Base-by-base conservation (phyloP, 1,139 yeast genomes). In the Ogataea hybrid region DNA sequence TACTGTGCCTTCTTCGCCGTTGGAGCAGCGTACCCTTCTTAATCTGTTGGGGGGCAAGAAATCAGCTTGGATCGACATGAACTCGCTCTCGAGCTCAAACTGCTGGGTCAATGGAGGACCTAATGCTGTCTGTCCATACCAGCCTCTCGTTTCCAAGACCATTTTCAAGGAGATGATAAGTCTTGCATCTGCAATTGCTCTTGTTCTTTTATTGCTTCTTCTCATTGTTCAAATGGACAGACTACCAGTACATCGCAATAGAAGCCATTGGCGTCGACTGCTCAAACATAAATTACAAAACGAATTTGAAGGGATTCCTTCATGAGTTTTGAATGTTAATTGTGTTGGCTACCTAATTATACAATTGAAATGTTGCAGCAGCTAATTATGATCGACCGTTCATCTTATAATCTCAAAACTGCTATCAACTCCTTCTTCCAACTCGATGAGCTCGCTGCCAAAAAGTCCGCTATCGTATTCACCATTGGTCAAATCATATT, bases 51-150 rank as follows among this genome's bases (percentile, higher is more conserved):
- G 54, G 5, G 48, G 52, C 1, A 54, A 48, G 6, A 62, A 14
- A 16, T 73, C 75, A 0, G 69, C 83, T 0, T 92, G 97, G 97
- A 76, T 89, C 3, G 92, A 89, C 61, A 54, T 89, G 49, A 92
- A 92, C 59, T 88, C 92, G 23, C 71, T 92, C 14, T 76, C 88
- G 0, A 79, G 81, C 5, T 64, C 74, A 14, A 75, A 79, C 42
- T 90, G 98, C 59, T 90, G 94, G 89, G 90, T 89, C 2, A 65
- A 79, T 1, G 97, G 95, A 2, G 96, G 96, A 0, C 80, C 90
- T 0, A 73, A 77, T 47, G 83, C 94, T 0, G 63, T 67, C 25
- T 90, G 98, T 60, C 96, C 96, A 0, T 90, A 89, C 58, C 78
- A 77, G 44, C 68, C 65, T 40, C 72, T 74, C 0, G 70, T 79